Conservation (phyloP, 352 stramenopile genomes). For the Phytophthora citrophthora region DNA sequence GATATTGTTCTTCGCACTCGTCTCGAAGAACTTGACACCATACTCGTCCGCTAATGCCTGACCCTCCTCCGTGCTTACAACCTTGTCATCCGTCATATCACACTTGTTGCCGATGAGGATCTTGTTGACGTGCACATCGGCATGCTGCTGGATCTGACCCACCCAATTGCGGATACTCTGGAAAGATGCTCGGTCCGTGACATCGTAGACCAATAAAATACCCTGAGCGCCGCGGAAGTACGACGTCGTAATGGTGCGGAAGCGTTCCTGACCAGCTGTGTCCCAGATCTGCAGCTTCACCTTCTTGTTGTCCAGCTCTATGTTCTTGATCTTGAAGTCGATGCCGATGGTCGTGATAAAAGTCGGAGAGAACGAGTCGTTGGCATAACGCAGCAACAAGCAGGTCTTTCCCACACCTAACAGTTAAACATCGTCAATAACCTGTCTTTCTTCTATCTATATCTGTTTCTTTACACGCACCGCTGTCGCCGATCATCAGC, state of each 20-base stretch:
- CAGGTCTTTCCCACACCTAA: constrained; percentile 91
- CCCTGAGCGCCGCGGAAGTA: constrained; percentile 99
- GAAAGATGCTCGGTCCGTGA: constrained; percentile 97
- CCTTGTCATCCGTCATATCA: constrained; percentile 98
- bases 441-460: not conserved
- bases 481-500: constrained; percentile 97
- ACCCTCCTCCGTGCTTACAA: constrained; percentile 95
- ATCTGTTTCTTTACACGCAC: constrained; percentile 51
- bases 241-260: constrained; percentile 98
- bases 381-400: constrained; percentile 88
- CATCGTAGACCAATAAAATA: constrained; percentile 99
- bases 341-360: constrained; percentile 93
- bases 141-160: constrained; percentile 97
- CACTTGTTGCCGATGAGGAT: constrained; percentile 99
- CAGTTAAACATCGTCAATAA: constrained; percentile 2
- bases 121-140: constrained; percentile 99
- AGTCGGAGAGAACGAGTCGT: constrained; percentile 91
- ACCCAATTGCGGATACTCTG: constrained; percentile 99
- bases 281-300: constrained; percentile 99
- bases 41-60: constrained; percentile 95
- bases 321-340: constrained; percentile 94
- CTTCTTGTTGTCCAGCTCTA: constrained; percentile 95
- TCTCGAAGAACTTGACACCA: constrained; percentile 96
- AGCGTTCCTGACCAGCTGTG: constrained; percentile 98
- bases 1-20: constrained; percentile 96